phyloP scores from a whole-genome alignment of 2,329 filamentous ascomycete species.

The Bertia moriformis region DNA sequence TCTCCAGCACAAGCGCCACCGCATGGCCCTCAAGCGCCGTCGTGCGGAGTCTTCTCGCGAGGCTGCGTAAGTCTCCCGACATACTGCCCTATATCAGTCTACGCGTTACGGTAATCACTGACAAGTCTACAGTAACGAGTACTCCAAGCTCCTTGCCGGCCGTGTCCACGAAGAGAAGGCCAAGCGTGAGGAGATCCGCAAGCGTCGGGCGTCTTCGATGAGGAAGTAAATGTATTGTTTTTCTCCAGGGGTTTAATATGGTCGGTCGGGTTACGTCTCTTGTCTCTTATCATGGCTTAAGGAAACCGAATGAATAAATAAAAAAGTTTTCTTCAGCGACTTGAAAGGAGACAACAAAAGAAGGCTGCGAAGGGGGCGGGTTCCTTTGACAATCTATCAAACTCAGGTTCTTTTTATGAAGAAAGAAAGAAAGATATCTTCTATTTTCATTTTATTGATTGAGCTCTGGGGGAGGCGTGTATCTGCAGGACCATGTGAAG shows the following conservation, averaged over 20 bases:
- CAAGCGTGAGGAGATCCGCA: constrained; percentile 53
- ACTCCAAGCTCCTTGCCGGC: constrained; percentile 55
- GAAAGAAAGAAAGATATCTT: no score
- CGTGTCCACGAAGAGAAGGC: constrained; percentile 58
- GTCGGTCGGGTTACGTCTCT: neutral
- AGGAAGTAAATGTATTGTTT: constrained; percentile 19
- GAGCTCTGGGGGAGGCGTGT: no score
- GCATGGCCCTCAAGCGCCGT: constrained; percentile 94
- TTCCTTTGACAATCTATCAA: no score
- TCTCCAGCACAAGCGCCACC: constrained; percentile 99
- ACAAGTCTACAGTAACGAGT: constrained; percentile 33
- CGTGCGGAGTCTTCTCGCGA: constrained; percentile 49
- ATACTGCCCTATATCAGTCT: no score
- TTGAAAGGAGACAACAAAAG: no score
- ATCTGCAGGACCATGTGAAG: no score
- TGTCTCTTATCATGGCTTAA: neutral
- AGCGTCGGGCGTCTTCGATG: constrained; percentile 56
- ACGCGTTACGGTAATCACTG: neutral
- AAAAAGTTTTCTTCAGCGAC: no score
- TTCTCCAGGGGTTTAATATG: neutral
- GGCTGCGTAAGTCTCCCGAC: neutral
- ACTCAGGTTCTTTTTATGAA: no score
- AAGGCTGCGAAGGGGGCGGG: no score
- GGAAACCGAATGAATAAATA: no score
- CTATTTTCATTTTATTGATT: no score